Percentiles rank a stretch among this genome's conserved stretches.
Conservation (phyloP, 1,139 yeast species). For the Suhomyces maxii region DNA sequence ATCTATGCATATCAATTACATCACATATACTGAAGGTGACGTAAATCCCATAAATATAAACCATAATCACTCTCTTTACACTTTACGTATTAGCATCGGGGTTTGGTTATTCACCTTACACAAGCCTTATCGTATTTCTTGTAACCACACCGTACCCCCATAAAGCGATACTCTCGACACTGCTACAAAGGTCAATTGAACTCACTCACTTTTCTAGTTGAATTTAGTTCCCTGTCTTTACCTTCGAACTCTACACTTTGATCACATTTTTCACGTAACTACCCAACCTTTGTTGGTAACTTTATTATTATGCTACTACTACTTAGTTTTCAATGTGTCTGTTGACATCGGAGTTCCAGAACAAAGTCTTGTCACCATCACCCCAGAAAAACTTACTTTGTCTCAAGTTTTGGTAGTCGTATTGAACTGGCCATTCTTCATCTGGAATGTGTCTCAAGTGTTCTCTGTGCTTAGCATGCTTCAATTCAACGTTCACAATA, state of each 20-base stretch:
- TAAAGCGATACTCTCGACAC: too few species aligned
- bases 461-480: constrained; percentile 87
- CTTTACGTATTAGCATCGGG: too few species aligned
- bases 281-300: neutral
- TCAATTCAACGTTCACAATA: constrained; percentile 76
- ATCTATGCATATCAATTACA: too few species aligned
- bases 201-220: too few species aligned
- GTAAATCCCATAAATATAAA: too few species aligned
- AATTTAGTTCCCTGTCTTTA: neutral
- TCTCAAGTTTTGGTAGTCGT: constrained; percentile 90
- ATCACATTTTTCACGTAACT: neutral
- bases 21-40: too few species aligned
- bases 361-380: constrained; percentile 93
- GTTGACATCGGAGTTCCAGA: constrained; percentile 94
- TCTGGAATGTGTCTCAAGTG: constrained; percentile 76
- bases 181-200: too few species aligned
- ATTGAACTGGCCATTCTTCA: constrained; percentile 90
- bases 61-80: too few species aligned
- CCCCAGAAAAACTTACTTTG: constrained; percentile 93
- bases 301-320: neutral
- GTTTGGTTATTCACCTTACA: too few species aligned
- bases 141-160: too few species aligned
- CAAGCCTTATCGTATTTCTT: too few species aligned
- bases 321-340: constrained; percentile 59
- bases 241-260: neutral